Evolutionary conservation across 176 grass and related monocot species (phyloP), one percentile per base, ranked within the genome.

Genomic region (Oryza australiensis): DNA sequence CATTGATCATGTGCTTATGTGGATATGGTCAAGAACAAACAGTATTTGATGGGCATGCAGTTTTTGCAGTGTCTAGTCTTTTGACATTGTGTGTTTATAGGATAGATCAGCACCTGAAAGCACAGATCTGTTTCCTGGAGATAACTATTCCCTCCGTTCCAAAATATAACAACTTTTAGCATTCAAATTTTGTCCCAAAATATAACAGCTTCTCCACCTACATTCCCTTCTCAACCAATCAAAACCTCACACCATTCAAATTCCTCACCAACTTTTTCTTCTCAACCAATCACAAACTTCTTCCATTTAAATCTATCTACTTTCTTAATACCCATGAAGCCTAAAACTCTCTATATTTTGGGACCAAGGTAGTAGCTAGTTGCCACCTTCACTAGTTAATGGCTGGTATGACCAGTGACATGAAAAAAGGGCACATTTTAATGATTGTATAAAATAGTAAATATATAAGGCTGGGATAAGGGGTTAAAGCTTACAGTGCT

Each of bases 401-500:
- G 14, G 65, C 30, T 1, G 2, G 20, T 80, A 69, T n/a, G n/a
- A n/a, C 22, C 9, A 22, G 64, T 18, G 77, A 16, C 64, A 34
- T 35, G 42, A 68, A 18, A 68, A 18, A 14, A 45, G 5, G 1
- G 8, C 32, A 79, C 73, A 10, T 45, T 72, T 26, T 64, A 34
- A 48, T 49, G 16, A 62, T 38, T 62, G 1, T 14, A 73, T 22
- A 45, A 49, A 49, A 22, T 11, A 15, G 51, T 46, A 63, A 65
- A 16, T 48, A 37, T 37, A 15, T 12, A 74, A 82, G 10, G n/a
- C n/a, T 63, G 29, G 8, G 62, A 63, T 12, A 85, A 94, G 60
- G 73, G 20, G 82, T 20, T 66, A 76, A 78, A 88, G 30, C 92
- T 98, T 70, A 98, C 95, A 77, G 28, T 76, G 76, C 55, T 88